phyloP scores from a whole-genome alignment of 2,329 filamentous ascomycete genomes.

The Westerdykella aurantiaca region DNA sequence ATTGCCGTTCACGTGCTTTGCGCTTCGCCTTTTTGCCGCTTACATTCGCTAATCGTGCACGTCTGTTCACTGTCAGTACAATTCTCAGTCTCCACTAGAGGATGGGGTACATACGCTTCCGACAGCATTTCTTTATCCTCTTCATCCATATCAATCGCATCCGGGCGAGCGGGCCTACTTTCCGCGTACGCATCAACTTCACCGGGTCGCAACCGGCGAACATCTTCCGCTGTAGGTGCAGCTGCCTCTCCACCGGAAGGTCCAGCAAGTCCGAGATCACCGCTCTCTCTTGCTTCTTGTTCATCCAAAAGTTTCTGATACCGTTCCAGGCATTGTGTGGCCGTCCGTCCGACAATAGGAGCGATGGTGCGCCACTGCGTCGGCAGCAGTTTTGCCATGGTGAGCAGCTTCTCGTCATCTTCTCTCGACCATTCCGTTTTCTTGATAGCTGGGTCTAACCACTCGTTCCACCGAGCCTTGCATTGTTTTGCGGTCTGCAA shows the following conservation, averaged over 20 bases:
- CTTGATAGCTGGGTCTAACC: constrained; percentile 94
- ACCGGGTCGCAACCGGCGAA: constrained; percentile 79
- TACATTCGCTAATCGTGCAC: constrained; percentile 91
- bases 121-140: constrained; percentile 99
- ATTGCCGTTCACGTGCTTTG: constrained; percentile 89
- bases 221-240: constrained; percentile 87
- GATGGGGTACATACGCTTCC: constrained; percentile 54
- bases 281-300: constrained; percentile 80
- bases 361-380: constrained; percentile 99
- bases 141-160: constrained; percentile 96
- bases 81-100: background rate
- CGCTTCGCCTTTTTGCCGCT: constrained; percentile 99
- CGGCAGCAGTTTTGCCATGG: constrained; percentile 96
- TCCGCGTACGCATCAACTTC: constrained; percentile 97
- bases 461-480: constrained; percentile 97
- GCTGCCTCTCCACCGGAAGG: constrained; percentile 80
- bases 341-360: constrained; percentile 90
- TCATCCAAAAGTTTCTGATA: constrained; percentile 97
- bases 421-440: constrained; percentile 99
- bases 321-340: constrained; percentile 92
- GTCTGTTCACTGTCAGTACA: constrained; percentile 27
- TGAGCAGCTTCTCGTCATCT: constrained; percentile 94
- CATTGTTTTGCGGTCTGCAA: constrained; percentile 82
- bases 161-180: constrained; percentile 88
- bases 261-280: constrained; percentile 74